Evolutionary conservation across 2,329 filamentous ascomycete genomes (phyloP).

Genomic region (Plectosphaerella plurivora): DNA sequence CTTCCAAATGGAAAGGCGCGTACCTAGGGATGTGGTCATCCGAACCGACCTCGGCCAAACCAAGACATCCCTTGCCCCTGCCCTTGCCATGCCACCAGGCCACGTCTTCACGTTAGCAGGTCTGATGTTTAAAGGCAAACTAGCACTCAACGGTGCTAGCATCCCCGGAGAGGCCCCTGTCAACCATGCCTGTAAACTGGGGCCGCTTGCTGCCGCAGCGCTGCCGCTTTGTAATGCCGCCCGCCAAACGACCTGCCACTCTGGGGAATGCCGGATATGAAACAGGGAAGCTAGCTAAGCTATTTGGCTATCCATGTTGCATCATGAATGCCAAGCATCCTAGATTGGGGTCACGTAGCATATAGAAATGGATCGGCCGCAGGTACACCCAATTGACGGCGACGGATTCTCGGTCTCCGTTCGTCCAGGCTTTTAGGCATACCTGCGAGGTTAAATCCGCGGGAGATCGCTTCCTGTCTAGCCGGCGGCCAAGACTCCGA

Average conservation of each 20-base stretch:
- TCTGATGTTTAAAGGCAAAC: no score
- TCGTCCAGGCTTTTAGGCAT: not conserved
- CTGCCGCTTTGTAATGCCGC: not conserved
- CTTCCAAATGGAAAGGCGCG: no score
- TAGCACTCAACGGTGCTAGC: not conserved
- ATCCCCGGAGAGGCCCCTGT: not conserved
- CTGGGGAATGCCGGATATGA: constrained; percentile 1
- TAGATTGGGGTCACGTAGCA: not conserved
- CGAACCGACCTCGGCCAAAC: no score
- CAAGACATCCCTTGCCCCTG: no score
- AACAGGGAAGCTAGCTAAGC: not conserved
- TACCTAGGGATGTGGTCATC: no score
- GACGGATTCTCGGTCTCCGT: not conserved
- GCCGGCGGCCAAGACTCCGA: constrained; percentile 1
- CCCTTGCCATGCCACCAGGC: no score
- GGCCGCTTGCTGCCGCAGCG: not conserved
- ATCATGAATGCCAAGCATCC: not conserved
- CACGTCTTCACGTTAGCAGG: no score
- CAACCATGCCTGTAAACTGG: not conserved
- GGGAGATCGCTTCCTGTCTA: constrained; percentile 2
- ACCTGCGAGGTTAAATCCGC: not conserved
- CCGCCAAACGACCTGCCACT: not conserved
- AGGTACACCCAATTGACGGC: constrained; percentile 1
- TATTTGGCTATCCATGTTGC: not conserved
- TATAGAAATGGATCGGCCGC: constrained; percentile 1